phyloP scores from a whole-genome alignment of 1,284 basidiomycete genomes.

The Hemileia vastatrix region DNA sequence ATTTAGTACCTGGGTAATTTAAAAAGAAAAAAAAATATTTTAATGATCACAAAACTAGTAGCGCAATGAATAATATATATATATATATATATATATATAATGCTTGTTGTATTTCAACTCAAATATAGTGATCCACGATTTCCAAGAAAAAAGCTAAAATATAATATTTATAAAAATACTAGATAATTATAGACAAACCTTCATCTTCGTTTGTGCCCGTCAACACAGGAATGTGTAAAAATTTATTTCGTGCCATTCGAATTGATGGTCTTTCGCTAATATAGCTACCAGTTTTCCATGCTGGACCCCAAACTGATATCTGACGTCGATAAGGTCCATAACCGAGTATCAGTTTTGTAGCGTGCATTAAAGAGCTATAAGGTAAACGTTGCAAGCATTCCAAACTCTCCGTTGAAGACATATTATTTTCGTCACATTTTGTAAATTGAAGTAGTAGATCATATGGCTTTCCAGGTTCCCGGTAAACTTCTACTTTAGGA shows the following conservation, averaged over 20 bases:
- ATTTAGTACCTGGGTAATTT: too few species aligned
- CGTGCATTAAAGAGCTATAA: neutral
- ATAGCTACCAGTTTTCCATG: slow-evolving; percentile 9
- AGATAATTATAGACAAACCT: neutral
- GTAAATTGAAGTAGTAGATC: slow-evolving; percentile 22
- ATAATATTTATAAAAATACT: too few species aligned
- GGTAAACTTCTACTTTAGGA: slow-evolving; percentile 24
- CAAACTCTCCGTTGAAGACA: neutral
- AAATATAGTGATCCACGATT: too few species aligned
- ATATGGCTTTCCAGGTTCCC: slow-evolving; percentile 30
- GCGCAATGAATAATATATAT: too few species aligned
- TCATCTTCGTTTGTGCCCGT: slow-evolving; percentile 18
- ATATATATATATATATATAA: too few species aligned
- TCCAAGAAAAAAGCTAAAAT: too few species aligned
- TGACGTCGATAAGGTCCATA: slow-evolving; percentile 10
- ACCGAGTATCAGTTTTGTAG: neutral
- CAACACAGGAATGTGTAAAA: slow-evolving; percentile 10
- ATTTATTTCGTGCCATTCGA: neutral
- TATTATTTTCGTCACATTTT: neutral
- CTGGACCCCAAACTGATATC: slow-evolving; percentile 14
- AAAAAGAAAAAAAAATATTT: too few species aligned
- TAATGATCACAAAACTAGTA: too few species aligned
- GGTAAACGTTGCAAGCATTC: slow-evolving; percentile 10
- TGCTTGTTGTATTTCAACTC: too few species aligned
- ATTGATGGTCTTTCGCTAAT: slow-evolving; percentile 10